Evolutionary conservation across 2,329 filamentous ascomycete species (phyloP).

Genomic region (Corniculantispora saksenae): DNA sequence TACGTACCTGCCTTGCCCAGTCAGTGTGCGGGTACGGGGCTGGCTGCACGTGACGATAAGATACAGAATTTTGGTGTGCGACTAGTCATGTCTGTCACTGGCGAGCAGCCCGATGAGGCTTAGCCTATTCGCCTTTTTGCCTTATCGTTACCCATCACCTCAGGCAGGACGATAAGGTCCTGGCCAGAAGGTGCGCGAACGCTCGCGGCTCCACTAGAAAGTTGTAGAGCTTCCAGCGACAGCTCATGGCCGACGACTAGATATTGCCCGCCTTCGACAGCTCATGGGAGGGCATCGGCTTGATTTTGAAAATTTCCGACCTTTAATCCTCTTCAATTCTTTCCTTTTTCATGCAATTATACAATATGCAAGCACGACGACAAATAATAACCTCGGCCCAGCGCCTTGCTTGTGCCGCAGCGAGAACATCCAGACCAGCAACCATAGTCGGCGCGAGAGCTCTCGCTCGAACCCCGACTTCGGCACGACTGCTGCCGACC

Average conservation of each 20-base stretch:
- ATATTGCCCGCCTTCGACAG: slow-evolving; percentile 8
- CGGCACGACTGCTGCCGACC: slow-evolving; percentile 38
- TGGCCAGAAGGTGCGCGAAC: slow-evolving; percentile 44
- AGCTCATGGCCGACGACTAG: slow-evolving; percentile 12
- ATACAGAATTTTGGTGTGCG: slow-evolving; percentile 18
- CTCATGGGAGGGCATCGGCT: background rate
- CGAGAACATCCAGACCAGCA: slow-evolving; percentile 32
- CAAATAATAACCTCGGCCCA: slow-evolving; percentile 41
- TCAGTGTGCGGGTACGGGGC: slow-evolving; percentile 33
- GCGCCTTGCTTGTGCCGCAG: slow-evolving; percentile 36
- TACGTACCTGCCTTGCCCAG: slow-evolving; percentile 23
- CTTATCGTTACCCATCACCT: slow-evolving; percentile 9
- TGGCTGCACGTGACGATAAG: slow-evolving; percentile 40
- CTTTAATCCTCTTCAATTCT: background rate
- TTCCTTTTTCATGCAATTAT: background rate
- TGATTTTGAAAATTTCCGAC: background rate
- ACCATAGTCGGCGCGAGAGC: slow-evolving; percentile 25
- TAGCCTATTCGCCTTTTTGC: too few relatives aligned
- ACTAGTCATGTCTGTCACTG: background rate
- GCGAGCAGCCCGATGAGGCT: background rate
- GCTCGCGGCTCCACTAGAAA: slow-evolving; percentile 28
- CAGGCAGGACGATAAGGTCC: slow-evolving; percentile 20
- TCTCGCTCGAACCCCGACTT: slow-evolving; percentile 17
- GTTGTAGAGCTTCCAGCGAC: slow-evolving; percentile 28
- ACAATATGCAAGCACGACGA: slow-evolving; percentile 44